phyloP scores from a whole-genome alignment of 345 rosid species.

The Populus tremula region DNA sequence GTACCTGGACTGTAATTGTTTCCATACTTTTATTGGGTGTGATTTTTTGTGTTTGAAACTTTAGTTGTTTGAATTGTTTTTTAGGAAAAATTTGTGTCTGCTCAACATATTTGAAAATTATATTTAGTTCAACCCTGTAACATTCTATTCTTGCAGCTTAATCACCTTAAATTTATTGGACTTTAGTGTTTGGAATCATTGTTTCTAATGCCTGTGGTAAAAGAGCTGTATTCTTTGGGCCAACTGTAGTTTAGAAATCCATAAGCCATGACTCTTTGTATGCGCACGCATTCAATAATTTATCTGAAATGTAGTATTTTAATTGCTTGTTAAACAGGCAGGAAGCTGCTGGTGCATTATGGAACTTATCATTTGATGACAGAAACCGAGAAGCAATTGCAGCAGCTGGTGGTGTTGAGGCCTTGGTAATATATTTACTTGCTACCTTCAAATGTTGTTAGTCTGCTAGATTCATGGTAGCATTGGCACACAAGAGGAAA shows the following conservation, averaged over 20 bases:
- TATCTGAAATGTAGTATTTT: constrained; percentile 9
- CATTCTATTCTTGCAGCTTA: not conserved
- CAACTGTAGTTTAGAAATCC: not conserved
- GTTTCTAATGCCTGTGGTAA: not conserved
- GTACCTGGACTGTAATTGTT: not conserved
- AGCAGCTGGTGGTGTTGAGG: constrained; percentile 37
- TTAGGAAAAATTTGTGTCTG: not conserved
- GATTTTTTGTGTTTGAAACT: not conserved
- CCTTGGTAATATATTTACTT: constrained; percentile 28
- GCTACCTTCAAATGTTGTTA: constrained; percentile 1
- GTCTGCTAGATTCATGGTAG: not conserved
- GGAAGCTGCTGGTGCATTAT: constrained; percentile 45
- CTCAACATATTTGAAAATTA: not conserved
- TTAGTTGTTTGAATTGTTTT: not conserved
- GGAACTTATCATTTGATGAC: constrained; percentile 47
- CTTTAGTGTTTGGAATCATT: not conserved
- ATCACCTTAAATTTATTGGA: not conserved
- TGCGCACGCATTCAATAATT: not conserved
- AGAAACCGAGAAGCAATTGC: constrained; percentile 44
- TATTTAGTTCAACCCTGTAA: not conserved
- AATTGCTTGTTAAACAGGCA: constrained; percentile 26
- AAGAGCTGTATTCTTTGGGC: not conserved
- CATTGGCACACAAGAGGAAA: constrained; percentile 5
- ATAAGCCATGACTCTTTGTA: not conserved
- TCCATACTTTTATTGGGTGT: not conserved